Percentiles rank a stretch among this genome's conserved stretches.
Conservation (phyloP, 2,329 filamentous ascomycete species). For the Penicillium decumbens region DNA sequence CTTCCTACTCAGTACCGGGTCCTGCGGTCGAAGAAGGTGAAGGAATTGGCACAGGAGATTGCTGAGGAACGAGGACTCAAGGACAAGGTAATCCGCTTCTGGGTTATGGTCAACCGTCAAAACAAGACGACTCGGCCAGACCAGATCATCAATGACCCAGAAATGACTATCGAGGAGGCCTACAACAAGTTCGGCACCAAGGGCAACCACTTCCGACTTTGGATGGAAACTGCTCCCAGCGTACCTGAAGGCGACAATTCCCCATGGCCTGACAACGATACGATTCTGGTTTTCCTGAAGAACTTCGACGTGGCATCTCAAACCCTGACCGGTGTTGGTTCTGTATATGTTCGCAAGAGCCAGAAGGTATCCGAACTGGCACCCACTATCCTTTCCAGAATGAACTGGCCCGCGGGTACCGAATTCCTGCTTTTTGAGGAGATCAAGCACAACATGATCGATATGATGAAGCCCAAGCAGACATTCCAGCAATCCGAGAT, state of each 20-base stretch:
- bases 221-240: slow-evolving; percentile 73
- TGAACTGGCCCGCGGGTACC: slow-evolving; percentile 79
- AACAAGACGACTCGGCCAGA: slow-evolving; percentile 95
- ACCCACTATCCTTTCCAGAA: slow-evolving; percentile 69
- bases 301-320: slow-evolving; percentile 79
- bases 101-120: slow-evolving; percentile 97
- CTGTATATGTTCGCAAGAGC: slow-evolving; percentile 81
- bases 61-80: slow-evolving; percentile 66
- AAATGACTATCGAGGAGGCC: slow-evolving; percentile 73
- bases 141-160: slow-evolving; percentile 71
- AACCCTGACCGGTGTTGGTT: slow-evolving; percentile 68
- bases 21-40: slow-evolving; percentile 68
- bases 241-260: slow-evolving; percentile 60
- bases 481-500: slow-evolving; percentile 87
- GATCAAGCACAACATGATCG: slow-evolving; percentile 98
- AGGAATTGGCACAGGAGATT: slow-evolving; percentile 67
- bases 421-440: slow-evolving; percentile 80
- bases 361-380: slow-evolving; percentile 84
- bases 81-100: slow-evolving; percentile 69
- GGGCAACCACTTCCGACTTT: slow-evolving; percentile 68
- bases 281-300: slow-evolving; percentile 86
- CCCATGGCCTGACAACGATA: slow-evolving; percentile 59
- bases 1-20: slow-evolving; percentile 69
- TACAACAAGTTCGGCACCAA: slow-evolving; percentile 64
- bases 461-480: slow-evolving; percentile 84